Base-by-base conservation (phyloP, 2,329 filamentous ascomycete species). In the Aspergillus jensenii region DNA sequence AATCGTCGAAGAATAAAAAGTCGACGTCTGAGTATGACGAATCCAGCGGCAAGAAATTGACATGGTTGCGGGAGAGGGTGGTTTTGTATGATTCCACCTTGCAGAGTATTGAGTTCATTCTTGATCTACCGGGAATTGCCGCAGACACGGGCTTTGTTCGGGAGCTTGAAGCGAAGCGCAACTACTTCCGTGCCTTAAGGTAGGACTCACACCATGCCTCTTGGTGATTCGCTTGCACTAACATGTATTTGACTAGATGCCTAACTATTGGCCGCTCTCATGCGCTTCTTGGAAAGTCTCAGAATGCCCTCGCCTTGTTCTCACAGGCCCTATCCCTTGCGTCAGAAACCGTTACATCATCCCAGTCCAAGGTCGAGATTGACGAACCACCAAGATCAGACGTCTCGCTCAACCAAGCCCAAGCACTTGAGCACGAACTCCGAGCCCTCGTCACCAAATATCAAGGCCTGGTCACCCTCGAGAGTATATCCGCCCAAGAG, bases 51-150 rank as follows among this genome's bases (percentile, higher is more conserved):
- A 87, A 88, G 62, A 91, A 90, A 71, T 79, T 96, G 52, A 87
- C 88, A 12, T 87, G 90, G 67, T 80, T 98, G 52, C 90, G 91
- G 69, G 93, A 98, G 73, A 89, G 91, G 67, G 87, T 90, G 14
- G 93, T 93, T 3, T 81, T 99, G 2, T 98, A 97, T 71, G 92
- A 97, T 71, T 91, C 91, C 23, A 96, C 89, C 8, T 77, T 97
- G 23, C 91, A 97, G 75, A 97, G 91, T 74, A 81, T 99, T 59
- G 90, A 97, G 64, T 91, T 92, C 4, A 87, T 97, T 72, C 91
- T 90, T 67, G 91, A 96, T 59, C 82, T 99, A 14, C 90, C 92
- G 2, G 95, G 95, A 74, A 90, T 97, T 17, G 91, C 91, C 37
- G 89, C 91, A 43, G 95, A 99, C 68, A 83, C 86, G 41, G 81